Evolutionary conservation across 176 grass and related monocot genomes (phyloP), one percentile per base, ranked within the genome.

Genomic region (Rhynchospora pubera): DNA sequence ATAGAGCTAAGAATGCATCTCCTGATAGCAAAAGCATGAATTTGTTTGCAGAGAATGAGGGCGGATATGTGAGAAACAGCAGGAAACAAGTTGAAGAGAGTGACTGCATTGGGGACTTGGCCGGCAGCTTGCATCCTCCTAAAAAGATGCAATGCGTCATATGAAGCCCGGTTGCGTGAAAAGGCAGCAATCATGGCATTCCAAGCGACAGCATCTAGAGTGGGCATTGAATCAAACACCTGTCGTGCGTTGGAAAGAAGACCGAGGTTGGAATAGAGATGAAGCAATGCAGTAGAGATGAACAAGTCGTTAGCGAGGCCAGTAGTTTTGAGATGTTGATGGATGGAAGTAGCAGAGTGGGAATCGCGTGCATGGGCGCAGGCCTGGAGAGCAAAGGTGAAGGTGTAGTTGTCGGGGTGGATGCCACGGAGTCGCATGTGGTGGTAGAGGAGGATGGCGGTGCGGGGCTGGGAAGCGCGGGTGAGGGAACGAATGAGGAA

Each of bases 141-240:
- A 56, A 97, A 92, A 55, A 79, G 80, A 5, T 89, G 53, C 32
- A 94, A 6, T 23, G 94, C 87, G 52, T 91, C 90, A 7, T 15
- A 46, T 3, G 87, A 63, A 86, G n/a, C 56, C 55, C 19, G 34
- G 6, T 22, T 85, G 8, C 84, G 88, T 24, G 88, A 68, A 64
- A 94, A 47, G 0, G 81, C 90, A 10, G 88, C 85, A 11, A 97
- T 86, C 48, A 97, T 86, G 6, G 92, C 86, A 73, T 92, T 97
- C 94, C 91, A 94, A 24, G 91, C 28, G 63, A 94, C 82, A 1
- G 85, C 89, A 42, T 97, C 94, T 18, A 79, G 53, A 0, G 83
- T 57, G 3, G 76, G 62, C 94, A 89, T 91, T 67, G 50, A 79
- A 79, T 94, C 94, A 79, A 97, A 92, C 91, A 94, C 68, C 61